Evolutionary conservation across 257 asterid species (phyloP).

Genomic region (Osmanthus fragrans): DNA sequence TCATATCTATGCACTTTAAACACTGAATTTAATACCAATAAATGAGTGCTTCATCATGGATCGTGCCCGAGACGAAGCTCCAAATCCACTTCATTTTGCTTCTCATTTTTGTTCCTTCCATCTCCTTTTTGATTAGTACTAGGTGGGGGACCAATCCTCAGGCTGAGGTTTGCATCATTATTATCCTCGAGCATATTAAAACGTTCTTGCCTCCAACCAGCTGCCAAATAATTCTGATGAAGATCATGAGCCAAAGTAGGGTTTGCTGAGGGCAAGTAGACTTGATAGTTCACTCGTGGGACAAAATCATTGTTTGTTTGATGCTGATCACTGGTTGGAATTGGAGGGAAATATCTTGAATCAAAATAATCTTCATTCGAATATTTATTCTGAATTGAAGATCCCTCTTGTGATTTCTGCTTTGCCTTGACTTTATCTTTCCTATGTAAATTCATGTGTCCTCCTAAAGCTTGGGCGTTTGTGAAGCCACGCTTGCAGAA

Average conservation of each 20-base stretch:
- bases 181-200: background rate
- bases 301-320: slow-evolving; percentile 1
- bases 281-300: slow-evolving; percentile 19
- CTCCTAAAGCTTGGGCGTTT: slow-evolving; percentile 59
- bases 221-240: background rate
- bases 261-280: slow-evolving; percentile 27
- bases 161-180: background rate
- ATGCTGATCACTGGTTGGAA: slow-evolving; percentile 4
- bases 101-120: slow-evolving; percentile 2
- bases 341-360: background rate
- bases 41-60: background rate
- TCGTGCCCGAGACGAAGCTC: slow-evolving; percentile 39
- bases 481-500: slow-evolving; percentile 53
- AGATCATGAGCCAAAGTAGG: slow-evolving; percentile 4
- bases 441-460: slow-evolving; percentile 58
- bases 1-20: background rate
- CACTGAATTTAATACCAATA: background rate
- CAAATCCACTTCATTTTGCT: slow-evolving; percentile 33
- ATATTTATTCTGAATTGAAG: background rate
- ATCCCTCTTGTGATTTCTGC: slow-evolving; percentile 11
- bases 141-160: slow-evolving; percentile 15
- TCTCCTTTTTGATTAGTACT: background rate
- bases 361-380: slow-evolving; percentile 8
- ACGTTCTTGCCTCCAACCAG: background rate
- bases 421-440: slow-evolving; percentile 31